phyloP scores from a whole-genome alignment of 2,329 filamentous ascomycete species.

The Fusarium hostae region DNA sequence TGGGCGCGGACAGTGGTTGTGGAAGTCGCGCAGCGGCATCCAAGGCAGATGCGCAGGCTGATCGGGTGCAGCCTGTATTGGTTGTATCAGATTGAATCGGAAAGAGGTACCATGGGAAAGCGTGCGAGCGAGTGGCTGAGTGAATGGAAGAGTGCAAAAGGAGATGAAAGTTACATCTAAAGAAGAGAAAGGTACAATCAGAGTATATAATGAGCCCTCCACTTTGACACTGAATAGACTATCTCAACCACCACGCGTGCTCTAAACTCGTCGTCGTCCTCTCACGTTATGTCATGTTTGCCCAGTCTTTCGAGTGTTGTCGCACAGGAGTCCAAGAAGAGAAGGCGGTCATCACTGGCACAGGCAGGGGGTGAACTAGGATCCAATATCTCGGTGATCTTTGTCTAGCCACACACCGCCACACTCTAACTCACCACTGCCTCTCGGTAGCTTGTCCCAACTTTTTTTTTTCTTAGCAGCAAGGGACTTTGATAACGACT shows the following conservation, averaged over 20 bases:
- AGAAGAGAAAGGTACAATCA: not conserved
- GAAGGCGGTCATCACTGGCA: constrained; percentile 43
- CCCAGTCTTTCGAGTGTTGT: constrained; percentile 20
- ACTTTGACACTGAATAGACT: constrained; percentile 3
- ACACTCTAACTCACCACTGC: constrained; percentile 23
- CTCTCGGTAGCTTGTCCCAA: constrained; percentile 7
- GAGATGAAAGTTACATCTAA: constrained; percentile 5
- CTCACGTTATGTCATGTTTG: constrained; percentile 44
- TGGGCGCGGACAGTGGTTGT: constrained; percentile 22
- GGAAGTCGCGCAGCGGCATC: constrained; percentile 44
- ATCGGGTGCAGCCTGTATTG: constrained; percentile 27
- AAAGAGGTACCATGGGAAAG: constrained; percentile 13
- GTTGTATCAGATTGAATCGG: constrained; percentile 4
- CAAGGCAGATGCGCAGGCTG: constrained; percentile 42
- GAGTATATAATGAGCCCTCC: not conserved
- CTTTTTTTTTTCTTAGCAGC: constrained; percentile 45
- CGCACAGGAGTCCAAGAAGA: constrained; percentile 13
- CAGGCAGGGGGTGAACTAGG: not conserved
- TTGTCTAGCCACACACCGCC: constrained; percentile 30
- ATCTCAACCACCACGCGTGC: constrained; percentile 31
- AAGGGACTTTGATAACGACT: constrained; percentile 29
- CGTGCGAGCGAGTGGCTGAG: not conserved
- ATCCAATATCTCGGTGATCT: not conserved
- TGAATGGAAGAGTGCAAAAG: not conserved
- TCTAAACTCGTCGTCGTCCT: constrained; percentile 20